Percentiles rank a stretch among this genome's conserved stretches.
Conservation (phyloP, 768 basidiomycete genomes). For the Pleurotus eryngii region DNA sequence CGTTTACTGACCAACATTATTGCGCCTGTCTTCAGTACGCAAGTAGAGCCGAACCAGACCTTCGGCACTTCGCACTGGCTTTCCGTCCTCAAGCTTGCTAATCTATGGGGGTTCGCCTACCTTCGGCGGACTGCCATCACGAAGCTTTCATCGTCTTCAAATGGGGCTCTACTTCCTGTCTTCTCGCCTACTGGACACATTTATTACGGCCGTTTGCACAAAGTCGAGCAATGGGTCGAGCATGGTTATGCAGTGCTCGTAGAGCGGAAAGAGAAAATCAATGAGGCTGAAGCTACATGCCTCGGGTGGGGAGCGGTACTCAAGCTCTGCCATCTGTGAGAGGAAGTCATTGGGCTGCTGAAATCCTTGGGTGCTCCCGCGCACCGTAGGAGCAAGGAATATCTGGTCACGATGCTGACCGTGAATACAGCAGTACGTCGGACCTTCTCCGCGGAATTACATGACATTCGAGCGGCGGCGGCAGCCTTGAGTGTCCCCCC, state of each 20-base stretch:
- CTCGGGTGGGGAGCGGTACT: background rate
- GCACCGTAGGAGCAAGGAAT: no score
- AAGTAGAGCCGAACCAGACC: no score
- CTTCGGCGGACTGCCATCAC: background rate
- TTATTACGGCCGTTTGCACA: background rate
- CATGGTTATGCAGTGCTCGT: background rate
- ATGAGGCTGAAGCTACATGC: background rate
- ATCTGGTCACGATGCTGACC: no score
- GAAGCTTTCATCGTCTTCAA: background rate
- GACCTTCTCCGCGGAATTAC: no score
- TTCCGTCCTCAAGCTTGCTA: background rate
- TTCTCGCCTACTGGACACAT: background rate
- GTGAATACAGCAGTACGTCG: no score
- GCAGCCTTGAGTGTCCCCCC: no score
- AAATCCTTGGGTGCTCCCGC: no score
- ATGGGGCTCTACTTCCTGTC: no score
- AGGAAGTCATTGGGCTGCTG: background rate
- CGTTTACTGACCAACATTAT: no score
- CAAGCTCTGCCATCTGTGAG: background rate
- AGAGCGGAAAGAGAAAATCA: background rate
- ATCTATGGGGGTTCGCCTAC: slow-evolving; percentile 1
- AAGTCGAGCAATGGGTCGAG: background rate
- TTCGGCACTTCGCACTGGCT: background rate
- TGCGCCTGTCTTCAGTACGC: no score
- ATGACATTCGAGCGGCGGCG: no score